Conservation (phyloP, 177 flowering plant genomes). For the Vitis hybrid region DNA sequence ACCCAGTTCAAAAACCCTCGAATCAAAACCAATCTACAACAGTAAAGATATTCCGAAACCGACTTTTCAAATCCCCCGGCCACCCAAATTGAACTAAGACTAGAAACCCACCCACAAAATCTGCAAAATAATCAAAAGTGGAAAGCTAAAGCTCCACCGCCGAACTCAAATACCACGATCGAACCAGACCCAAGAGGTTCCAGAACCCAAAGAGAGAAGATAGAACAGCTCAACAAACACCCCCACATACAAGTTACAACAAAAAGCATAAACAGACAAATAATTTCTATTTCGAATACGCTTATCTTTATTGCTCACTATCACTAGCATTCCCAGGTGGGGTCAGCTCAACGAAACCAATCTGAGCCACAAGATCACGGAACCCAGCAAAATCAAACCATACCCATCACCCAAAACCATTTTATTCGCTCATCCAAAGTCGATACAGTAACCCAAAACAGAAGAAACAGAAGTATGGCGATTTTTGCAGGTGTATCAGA, state of each 20-base stretch:
- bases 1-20: conserved; percentile 4
- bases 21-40: neutral
- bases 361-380: conserved; percentile 9
- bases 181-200: neutral
- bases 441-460: neutral
- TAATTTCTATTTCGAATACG: neutral
- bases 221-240: neutral
- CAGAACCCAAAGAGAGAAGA: neutral
- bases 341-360: conserved; percentile 10
- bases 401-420: neutral
- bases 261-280: neutral
- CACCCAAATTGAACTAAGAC: neutral
- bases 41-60: neutral
- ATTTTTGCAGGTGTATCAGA: neutral
- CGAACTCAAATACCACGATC: neutral
- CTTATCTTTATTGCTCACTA: neutral
- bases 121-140: neutral
- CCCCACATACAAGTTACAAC: neutral
- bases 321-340: conserved; percentile 7
- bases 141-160: neutral
- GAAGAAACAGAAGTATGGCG: neutral
- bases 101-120: neutral
- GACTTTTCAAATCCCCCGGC: neutral
- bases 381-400: conserved; percentile 1
- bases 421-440: neutral